Conservation (phyloP, 2,329 filamentous ascomycete genomes). For the Drechslera avenae region DNA sequence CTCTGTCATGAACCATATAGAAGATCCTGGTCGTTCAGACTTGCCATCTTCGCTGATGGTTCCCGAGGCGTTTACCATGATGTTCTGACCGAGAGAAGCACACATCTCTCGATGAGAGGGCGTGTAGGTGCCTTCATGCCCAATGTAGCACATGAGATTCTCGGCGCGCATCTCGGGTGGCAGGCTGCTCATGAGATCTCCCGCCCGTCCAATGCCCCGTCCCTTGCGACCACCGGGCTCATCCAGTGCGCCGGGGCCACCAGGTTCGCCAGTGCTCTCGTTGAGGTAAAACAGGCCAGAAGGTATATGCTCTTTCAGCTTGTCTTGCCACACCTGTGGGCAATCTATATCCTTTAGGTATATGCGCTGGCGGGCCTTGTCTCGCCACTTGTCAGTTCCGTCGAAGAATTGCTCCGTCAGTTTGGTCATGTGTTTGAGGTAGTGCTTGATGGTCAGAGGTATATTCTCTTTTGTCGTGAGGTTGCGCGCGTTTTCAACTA, state of each 20-base stretch:
- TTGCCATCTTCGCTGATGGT: conserved; percentile 70
- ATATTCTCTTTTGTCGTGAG: conserved; percentile 74
- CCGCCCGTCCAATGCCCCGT: conserved; percentile 70
- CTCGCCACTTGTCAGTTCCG: conserved; percentile 73
- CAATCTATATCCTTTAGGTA: conserved; percentile 99
- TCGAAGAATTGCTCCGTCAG: conserved; percentile 78
- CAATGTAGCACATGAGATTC: conserved; percentile 98
- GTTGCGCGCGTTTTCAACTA: conserved; percentile 85
- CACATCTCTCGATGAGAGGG: conserved; percentile 98
- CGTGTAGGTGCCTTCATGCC: conserved; percentile 96
- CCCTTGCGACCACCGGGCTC: conserved; percentile 57
- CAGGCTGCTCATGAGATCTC: conserved; percentile 93
- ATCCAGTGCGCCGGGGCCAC: conserved; percentile 61
- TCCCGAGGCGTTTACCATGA: conserved; percentile 91
- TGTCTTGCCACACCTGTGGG: conserved; percentile 81
- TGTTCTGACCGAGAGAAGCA: conserved; percentile 91
- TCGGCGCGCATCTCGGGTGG: conserved; percentile 86
- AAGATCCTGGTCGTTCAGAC: conserved; percentile 76
- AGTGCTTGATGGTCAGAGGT: conserved; percentile 86
- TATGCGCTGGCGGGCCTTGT: conserved; percentile 80
- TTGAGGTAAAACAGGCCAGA: conserved; percentile 89
- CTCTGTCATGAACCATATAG: conserved; percentile 99
- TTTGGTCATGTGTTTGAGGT: conserved; percentile 83
- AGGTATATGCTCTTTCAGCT: conserved; percentile 77
- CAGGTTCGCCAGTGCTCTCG: conserved; percentile 68